phyloP scores from a whole-genome alignment of 805 yeast species.

The Kluyveromyces siamensis region DNA sequence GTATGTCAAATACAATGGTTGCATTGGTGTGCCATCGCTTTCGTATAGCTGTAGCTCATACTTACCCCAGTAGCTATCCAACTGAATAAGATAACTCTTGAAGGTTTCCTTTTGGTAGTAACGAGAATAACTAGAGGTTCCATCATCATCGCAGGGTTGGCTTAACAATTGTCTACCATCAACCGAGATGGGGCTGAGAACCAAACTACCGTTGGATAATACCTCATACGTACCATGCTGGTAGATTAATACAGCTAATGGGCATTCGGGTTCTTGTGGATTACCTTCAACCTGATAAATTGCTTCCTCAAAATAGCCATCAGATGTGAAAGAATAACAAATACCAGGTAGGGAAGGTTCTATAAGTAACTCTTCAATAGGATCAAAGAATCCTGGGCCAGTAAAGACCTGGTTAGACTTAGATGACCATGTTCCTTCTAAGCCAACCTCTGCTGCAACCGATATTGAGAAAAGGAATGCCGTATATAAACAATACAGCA shows the following conservation, averaged over 20 bases:
- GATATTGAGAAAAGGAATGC: background rate
- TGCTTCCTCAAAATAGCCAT: conserved; percentile 89
- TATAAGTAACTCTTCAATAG: conserved; percentile 85
- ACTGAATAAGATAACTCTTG: conserved; percentile 44
- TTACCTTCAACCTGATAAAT: conserved; percentile 68
- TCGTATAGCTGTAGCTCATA: conserved; percentile 64
- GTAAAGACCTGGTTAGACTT: conserved; percentile 92
- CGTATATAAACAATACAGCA: conserved; percentile 1
- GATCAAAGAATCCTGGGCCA: conserved; percentile 94
- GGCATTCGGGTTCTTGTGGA: conserved; percentile 68
- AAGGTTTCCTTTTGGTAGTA: conserved; percentile 62
- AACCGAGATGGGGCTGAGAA: conserved; percentile 63
- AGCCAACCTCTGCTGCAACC: conserved; percentile 6
- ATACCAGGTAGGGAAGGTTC: conserved; percentile 97
- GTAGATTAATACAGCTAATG: conserved; percentile 69
- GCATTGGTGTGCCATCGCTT: conserved; percentile 70
- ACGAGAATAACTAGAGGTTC: conserved; percentile 56
- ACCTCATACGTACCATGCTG: conserved; percentile 83
- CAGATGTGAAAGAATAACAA: conserved; percentile 84
- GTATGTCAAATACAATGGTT: conserved; percentile 87
- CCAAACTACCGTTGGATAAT: conserved; percentile 55
- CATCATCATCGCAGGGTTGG: conserved; percentile 70
- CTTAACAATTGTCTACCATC: conserved; percentile 91
- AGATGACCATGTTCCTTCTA: conserved; percentile 92
- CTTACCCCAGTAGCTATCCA: conserved; percentile 80